Percentiles rank a stretch among this genome's conserved stretches.
These are phyloP conservation scores for Schoenoplectus tabernaemontani DNA, from an alignment of 202 grass and related monocot species.

Conservation along the genomic window DNA sequence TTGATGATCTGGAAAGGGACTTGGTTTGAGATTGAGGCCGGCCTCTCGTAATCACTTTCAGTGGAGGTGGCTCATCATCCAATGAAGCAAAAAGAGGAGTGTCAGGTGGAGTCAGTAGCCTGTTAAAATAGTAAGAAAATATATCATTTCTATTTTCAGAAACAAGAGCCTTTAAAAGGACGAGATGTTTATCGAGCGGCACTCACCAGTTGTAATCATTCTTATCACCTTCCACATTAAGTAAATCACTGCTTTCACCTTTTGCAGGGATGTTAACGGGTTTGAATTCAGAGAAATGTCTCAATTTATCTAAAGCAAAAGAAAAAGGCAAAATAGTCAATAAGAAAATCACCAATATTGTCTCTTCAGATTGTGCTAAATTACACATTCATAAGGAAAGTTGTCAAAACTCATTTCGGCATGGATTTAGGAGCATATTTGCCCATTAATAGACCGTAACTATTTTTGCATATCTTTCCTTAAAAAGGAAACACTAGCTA, in stretches of 20 bases:
- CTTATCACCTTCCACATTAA: conserved; percentile 67
- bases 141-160: background rate
- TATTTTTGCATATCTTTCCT: background rate
- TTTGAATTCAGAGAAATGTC: conserved; percentile 61
- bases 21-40: conserved; percentile 57
- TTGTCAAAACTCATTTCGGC: background rate
- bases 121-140: conserved; percentile 29
- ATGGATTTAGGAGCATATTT: background rate
- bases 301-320: conserved; percentile 65
- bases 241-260: conserved; percentile 67
- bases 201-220: conserved; percentile 95
- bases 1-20: conserved; percentile 56
- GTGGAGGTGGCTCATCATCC: conserved; percentile 44
- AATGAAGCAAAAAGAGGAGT: conserved; percentile 91
- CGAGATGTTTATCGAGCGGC: conserved; percentile 1
- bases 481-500: background rate
- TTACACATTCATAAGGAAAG: conserved; percentile 2
- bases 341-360: conserved; percentile 11
- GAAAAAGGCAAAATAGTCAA: conserved; percentile 20
- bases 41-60: conserved; percentile 49
- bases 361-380: background rate
- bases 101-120: conserved; percentile 88
- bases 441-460: background rate
- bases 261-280: conserved; percentile 48
- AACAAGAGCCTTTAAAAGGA: background rate